phyloP scores from a whole-genome alignment of 768 basidiomycete species.

The Termitomyces sp. region DNA sequence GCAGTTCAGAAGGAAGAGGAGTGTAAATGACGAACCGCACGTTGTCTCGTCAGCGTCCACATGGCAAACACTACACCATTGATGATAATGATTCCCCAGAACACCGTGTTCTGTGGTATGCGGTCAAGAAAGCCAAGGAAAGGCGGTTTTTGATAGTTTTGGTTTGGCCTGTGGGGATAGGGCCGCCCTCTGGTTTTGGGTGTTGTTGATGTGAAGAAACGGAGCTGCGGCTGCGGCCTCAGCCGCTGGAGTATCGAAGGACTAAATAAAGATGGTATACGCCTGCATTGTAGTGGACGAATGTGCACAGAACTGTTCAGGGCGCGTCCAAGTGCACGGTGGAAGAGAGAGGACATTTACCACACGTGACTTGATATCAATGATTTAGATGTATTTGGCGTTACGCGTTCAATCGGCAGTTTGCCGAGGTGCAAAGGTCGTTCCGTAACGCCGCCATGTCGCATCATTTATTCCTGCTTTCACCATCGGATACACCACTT shows the following conservation, averaged over 20 bases:
- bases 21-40: constrained; percentile 24
- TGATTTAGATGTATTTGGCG: constrained; percentile 6
- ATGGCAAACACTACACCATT: constrained; percentile 60
- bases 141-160: not conserved
- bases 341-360: constrained; percentile 9
- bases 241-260: not conserved
- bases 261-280: not conserved
- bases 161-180: constrained; percentile 13
- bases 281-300: constrained; percentile 8
- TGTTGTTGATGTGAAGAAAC: constrained; percentile 12
- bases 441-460: constrained; percentile 52
- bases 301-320: not conserved
- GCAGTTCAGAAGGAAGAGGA: not conserved
- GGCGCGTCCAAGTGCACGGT: constrained; percentile 4
- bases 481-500: constrained; percentile 83
- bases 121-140: constrained; percentile 43
- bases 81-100: constrained; percentile 61
- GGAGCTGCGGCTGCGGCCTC: not conserved
- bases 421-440: not conserved
- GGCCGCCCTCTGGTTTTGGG: constrained; percentile 7
- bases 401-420: constrained; percentile 4
- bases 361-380: constrained; percentile 9
- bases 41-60: constrained; percentile 48
- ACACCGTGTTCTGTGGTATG: constrained; percentile 49
- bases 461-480: constrained; percentile 82